Percentiles rank a stretch among this genome's conserved stretches.
phyloP scores from a whole-genome alignment of 2,329 filamentous ascomycete species.

The Stagonosporopsis chrysanthemi region DNA sequence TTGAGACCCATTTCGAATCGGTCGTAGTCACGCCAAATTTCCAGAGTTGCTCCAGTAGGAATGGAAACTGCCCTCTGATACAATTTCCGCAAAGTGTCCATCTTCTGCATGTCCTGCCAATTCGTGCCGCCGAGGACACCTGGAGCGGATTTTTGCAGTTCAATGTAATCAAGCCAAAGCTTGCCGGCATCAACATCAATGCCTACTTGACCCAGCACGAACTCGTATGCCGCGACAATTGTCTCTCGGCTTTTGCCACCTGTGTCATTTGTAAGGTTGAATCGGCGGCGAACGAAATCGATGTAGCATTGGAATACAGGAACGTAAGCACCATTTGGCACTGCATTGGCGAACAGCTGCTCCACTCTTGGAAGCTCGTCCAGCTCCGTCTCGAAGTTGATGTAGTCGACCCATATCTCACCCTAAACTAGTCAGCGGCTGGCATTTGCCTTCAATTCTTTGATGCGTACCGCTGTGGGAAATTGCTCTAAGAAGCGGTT shows the following conservation, averaged over 20 bases:
- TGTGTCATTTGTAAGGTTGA: conserved; percentile 83
- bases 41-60: conserved; percentile 82
- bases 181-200: conserved; percentile 88
- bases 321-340: conserved; percentile 81
- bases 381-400: conserved; percentile 86
- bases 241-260: conserved; percentile 78
- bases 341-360: conserved; percentile 79
- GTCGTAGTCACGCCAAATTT: conserved; percentile 96
- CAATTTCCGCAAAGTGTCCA: conserved; percentile 89
- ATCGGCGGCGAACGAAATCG: conserved; percentile 90
- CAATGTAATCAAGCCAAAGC: conserved; percentile 94
- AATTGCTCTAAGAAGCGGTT: conserved; percentile 88
- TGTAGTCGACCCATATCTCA: conserved; percentile 88
- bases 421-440: conserved; percentile 70
- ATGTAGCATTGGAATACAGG: conserved; percentile 92
- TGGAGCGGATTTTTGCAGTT: conserved; percentile 88
- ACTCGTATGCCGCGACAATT: conserved; percentile 87
- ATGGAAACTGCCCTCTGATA: conserved; percentile 91
- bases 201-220: conserved; percentile 87
- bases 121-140: conserved; percentile 82
- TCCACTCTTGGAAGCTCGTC: conserved; percentile 85
- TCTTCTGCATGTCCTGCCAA: conserved; percentile 99
- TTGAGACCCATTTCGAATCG: conserved; percentile 94
- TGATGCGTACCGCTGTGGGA: conserved; percentile 80
- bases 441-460: conserved; percentile 9